Conservation (phyloP, 805 yeast genomes). For the Clavispora vitiphila region DNA sequence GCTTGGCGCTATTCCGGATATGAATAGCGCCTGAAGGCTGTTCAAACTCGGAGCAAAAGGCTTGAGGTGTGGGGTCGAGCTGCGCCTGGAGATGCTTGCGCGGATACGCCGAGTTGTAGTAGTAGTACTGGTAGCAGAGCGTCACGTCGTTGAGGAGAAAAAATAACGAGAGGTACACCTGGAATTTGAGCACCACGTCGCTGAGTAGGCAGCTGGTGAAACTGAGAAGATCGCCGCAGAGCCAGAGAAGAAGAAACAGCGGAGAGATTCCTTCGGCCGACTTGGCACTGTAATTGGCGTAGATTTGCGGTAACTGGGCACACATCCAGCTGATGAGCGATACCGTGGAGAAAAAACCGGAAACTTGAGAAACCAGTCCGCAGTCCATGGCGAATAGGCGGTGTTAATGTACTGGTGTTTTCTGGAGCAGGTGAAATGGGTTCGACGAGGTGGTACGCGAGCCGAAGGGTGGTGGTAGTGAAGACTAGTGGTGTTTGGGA, state of each 20-base stretch:
- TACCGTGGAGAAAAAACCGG: conserved; percentile 15
- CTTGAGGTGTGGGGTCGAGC: neutral
- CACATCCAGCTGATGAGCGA: conserved; percentile 52
- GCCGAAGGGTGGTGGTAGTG: too few species aligned
- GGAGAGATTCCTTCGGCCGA: conserved; percentile 67
- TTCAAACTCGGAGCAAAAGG: neutral
- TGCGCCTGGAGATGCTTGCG: conserved; percentile 21
- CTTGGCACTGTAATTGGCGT: conserved; percentile 50
- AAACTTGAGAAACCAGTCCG: conserved; percentile 5
- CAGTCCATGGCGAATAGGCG: conserved; percentile 5
- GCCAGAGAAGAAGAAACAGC: conserved; percentile 58
- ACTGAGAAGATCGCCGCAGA: conserved; percentile 45
- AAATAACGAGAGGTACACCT: conserved; percentile 35
- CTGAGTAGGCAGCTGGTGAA: conserved; percentile 36
- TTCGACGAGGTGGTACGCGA: too few species aligned
- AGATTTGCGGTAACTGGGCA: conserved; percentile 71
- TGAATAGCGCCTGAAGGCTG: conserved; percentile 7
- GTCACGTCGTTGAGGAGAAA: conserved; percentile 57
- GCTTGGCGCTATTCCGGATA: conserved; percentile 6
- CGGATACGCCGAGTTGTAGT: conserved; percentile 50
- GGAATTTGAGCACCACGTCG: conserved; percentile 34
- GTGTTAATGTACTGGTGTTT: too few species aligned
- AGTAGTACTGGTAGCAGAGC: conserved; percentile 64
- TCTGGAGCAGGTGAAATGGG: too few species aligned
- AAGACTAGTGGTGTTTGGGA: neutral